Base-by-base conservation (phyloP, 768 basidiomycete genomes). In the Boletus subcaerulescens region DNA sequence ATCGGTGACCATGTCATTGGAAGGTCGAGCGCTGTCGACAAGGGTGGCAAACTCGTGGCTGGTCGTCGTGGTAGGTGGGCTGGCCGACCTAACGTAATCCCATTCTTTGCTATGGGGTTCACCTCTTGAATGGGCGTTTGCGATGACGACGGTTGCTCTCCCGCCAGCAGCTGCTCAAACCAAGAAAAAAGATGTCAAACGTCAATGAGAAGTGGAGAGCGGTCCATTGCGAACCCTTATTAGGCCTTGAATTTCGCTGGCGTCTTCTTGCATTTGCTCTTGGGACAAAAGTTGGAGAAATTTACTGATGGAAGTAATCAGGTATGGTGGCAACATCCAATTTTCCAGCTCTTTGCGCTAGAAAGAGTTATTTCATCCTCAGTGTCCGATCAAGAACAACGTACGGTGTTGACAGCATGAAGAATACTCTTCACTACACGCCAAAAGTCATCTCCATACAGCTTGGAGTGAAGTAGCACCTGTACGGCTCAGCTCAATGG, bases 161-260 rank as follows among this genome's bases (percentile, higher is more conserved):
- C 60, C 61, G 57, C 41, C 50, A 80, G 61, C 50, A 72, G 71
- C 79, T 80, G 76, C 71, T 72, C 68, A 77, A 79, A 76, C 48
- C 69, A 65, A 75, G 63, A 72, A 63, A 66, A 72, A 63, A 69
- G 45, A 59, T 57, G 71, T 77, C 71, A 70, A 74, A 61, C 64
- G 71, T 71, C 70, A 69, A 70, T 59, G 68, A 64, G 55, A 65
- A 69, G 66, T 48, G 63, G 55, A 64, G 71, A 74, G 66, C 62
- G 64, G 75, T 67, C 76, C 76, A 74, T 62, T 76, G 78, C 81
- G 79, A 81, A 83, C 81, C 81, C 77, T 82, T 53, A 80, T 76
- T 57, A 80, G 74, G 52, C 66, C 67, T 68, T 76, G 71, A 35
- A 80, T 63, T 54, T 73, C 74, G 60, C 55, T 45, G 29, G 49